Evolutionary conservation across 2,329 filamentous ascomycete species (phyloP), one percentile per base, ranked within the genome.

Genomic region (Botrytis cinerea): DNA sequence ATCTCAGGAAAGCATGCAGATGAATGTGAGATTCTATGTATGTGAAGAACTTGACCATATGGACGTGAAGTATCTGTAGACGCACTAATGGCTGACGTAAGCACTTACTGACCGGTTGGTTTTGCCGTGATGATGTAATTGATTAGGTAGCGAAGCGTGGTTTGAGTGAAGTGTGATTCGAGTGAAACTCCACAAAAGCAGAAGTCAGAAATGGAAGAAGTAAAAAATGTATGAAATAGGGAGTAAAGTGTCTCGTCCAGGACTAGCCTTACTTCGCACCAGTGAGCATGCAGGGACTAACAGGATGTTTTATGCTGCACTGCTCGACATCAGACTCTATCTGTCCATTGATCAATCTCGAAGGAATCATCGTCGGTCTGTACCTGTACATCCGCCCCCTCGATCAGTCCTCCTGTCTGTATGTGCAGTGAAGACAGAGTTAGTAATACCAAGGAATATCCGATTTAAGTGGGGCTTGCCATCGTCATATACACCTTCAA

Each of bases 381-480:
- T 38, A 38, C 35, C 35, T 38, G 35, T 8, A 38, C 35, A 38
- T 5, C 35, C 35, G 7, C 35, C 35, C 35, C 7, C 35, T 38
- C 35, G 4, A 5, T 8, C 35, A 38, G 35, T 38, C 35, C 35
- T 38, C 4, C 32, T 32, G 32, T 32, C 32, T 32, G 32, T 32
- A 2, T 32, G 32, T 28, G 28, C 28, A 32, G 25, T 51, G 48
- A 51, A 51, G 4, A 38, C 35, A 38, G 35, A 38, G 35, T 38
- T 38, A n/a, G 25, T 54, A 12, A 54, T 54, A 54, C 68, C 68
- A 61, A 70, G 68, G 40, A n/a, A 46, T 38, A 35, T 46, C 25
- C 10, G 51, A 57, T 35, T 62, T 38, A 35, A 62, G 68, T 40
- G 57, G 57, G 4, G 9, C 2, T 5, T 4, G 51, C 8, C 40